These are phyloP conservation scores for Aeminium ludgeri DNA, from an alignment of 495 filamentous ascomycete species.

Conservation along the genomic window DNA sequence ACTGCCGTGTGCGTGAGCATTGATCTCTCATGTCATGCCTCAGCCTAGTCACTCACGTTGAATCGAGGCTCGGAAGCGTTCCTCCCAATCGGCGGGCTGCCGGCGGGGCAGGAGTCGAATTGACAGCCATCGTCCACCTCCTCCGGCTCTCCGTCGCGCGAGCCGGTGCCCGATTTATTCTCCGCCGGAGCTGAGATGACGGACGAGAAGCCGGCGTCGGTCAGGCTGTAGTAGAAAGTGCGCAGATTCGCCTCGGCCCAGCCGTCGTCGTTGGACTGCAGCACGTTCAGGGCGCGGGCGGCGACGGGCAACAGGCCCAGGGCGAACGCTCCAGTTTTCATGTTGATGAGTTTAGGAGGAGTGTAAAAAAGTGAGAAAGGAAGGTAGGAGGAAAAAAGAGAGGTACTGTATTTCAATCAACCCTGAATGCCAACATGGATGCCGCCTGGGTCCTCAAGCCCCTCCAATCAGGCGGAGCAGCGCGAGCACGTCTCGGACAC, in stretches of 20 bases:
- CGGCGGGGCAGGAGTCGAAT: constrained; percentile 40
- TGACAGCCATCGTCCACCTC: constrained; percentile 33
- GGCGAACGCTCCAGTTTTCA: too few relatives aligned
- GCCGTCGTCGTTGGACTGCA: constrained; percentile 55
- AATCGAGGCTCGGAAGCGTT: constrained; percentile 40
- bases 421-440: too few relatives aligned
- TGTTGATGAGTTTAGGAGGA: too few relatives aligned
- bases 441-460: too few relatives aligned
- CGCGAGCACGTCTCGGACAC: too few relatives aligned
- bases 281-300: constrained; percentile 33
- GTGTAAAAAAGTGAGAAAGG: too few relatives aligned
- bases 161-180: constrained; percentile 47
- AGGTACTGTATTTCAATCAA: too few relatives aligned
- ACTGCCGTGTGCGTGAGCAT: constrained; percentile 22
- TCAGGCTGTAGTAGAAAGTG: constrained; percentile 35
- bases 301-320: constrained; percentile 21
- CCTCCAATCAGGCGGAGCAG: too few relatives aligned
- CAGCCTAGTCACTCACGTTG: constrained; percentile 22
- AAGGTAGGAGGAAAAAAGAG: too few relatives aligned
- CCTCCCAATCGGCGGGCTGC: constrained; percentile 35
- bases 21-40: too few relatives aligned
- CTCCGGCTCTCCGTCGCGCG: constrained; percentile 31
- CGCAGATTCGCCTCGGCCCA: constrained; percentile 54
- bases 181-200: constrained; percentile 48
- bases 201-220: constrained; percentile 36